These are phyloP conservation scores for Asterionellopsis glacialis DNA, from an alignment of 108 stramenopile species.

Conservation along the genomic window DNA sequence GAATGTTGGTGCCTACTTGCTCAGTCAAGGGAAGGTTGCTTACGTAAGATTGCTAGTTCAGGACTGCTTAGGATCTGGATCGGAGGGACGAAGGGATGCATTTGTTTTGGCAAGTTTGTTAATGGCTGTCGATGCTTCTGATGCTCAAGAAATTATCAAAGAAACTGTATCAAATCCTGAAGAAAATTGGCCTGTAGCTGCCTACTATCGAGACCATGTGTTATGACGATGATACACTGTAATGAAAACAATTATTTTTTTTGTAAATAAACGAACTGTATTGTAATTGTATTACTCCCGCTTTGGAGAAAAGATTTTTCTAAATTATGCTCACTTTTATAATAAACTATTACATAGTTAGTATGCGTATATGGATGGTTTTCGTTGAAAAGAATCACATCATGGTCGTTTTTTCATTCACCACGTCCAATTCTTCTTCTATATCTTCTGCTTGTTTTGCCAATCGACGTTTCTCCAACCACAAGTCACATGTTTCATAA, in stretches of 20 bases:
- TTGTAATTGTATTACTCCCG: too few relatives aligned
- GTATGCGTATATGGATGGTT: too few relatives aligned
- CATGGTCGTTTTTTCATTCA: too few relatives aligned
- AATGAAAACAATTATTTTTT: too few relatives aligned
- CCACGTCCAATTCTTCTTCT: not conserved
- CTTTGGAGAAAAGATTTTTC: too few relatives aligned
- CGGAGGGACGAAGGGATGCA: slow-evolving; percentile 37
- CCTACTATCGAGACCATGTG: too few relatives aligned
- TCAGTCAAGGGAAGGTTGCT: slow-evolving; percentile 56
- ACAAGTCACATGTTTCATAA: not conserved
- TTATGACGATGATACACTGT: too few relatives aligned
- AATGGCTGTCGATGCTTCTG: slow-evolving; percentile 23
- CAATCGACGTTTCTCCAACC: slow-evolving; percentile 8
- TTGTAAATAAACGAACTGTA: too few relatives aligned
- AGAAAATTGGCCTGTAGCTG: too few relatives aligned
- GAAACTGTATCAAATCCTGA: not conserved
- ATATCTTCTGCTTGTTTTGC: not conserved
- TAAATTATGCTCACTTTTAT: too few relatives aligned
- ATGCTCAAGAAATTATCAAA: slow-evolving; percentile 1
- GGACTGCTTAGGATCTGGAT: slow-evolving; percentile 33
- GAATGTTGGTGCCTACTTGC: slow-evolving; percentile 58
- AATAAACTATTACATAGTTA: too few relatives aligned
- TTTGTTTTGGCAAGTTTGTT: slow-evolving; percentile 43
- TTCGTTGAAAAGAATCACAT: too few relatives aligned
- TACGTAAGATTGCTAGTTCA: slow-evolving; percentile 38